These are phyloP conservation scores for Yarrowia sp. DNA, from an alignment of 805 yeast species.

Conservation along the genomic window DNA sequence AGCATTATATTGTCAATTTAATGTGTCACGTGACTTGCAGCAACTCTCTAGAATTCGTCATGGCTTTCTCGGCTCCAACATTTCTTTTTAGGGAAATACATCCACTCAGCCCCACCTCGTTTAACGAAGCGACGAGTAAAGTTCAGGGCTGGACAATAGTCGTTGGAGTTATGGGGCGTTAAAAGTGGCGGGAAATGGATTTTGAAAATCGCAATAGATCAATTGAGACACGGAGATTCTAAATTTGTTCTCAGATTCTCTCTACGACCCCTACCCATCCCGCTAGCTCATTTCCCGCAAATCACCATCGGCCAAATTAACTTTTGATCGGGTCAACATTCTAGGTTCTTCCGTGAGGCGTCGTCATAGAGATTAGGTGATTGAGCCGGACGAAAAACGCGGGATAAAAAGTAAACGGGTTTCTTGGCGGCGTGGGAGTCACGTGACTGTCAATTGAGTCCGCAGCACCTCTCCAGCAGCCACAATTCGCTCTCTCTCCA, in stretches of 20 bases:
- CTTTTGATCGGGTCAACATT: neutral
- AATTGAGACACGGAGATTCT: neutral
- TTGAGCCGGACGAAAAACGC: neutral
- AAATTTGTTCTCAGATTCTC: neutral
- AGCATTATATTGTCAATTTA: neutral
- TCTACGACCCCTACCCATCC: neutral
- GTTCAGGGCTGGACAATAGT: neutral
- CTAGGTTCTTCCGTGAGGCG: conserved; percentile 8
- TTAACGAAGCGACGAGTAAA: neutral
- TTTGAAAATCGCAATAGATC: neutral
- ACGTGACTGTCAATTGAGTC: neutral
- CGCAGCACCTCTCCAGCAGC: neutral
- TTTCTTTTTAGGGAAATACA: neutral
- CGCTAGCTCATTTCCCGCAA: neutral
- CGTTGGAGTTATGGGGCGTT: neutral
- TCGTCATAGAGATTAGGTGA: neutral
- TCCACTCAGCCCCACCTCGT: conserved; percentile 4
- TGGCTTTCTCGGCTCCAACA: neutral
- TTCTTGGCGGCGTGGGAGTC: neutral
- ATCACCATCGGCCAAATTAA: neutral
- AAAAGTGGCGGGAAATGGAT: neutral
- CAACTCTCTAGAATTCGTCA: neutral
- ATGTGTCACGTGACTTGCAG: too few species aligned
- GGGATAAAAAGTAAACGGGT: neutral
- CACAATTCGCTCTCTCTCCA: neutral